phyloP scores from a whole-genome alignment of 2,329 filamentous ascomycete species.

The Hypoxylon sp. region DNA sequence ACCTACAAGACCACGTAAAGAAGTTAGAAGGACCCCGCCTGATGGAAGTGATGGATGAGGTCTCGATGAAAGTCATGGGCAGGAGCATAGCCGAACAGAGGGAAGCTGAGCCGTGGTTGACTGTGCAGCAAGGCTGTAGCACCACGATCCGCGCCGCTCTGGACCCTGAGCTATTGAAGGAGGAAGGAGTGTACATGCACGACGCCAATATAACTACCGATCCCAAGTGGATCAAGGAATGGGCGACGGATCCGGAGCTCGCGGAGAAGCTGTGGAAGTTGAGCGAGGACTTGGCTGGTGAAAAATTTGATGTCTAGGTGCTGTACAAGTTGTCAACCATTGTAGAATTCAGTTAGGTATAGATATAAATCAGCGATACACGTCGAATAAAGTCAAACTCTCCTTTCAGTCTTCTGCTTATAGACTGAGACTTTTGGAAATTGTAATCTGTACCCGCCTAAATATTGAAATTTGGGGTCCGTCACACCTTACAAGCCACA shows the following conservation, averaged over 20 bases:
- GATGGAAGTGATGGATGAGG: slow-evolving; percentile 43
- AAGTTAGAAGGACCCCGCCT: slow-evolving; percentile 26
- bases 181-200: slow-evolving; percentile 52
- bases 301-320: slow-evolving; percentile 51
- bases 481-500: slow-evolving; percentile 26
- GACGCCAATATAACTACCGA: slow-evolving; percentile 54
- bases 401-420: not conserved
- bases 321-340: not conserved
- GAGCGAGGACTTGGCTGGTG: slow-evolving; percentile 56
- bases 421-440: not conserved
- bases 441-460: no score
- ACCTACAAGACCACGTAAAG: slow-evolving; percentile 42
- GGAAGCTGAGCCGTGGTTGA: slow-evolving; percentile 48
- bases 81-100: slow-evolving; percentile 44
- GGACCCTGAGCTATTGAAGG: slow-evolving; percentile 55
- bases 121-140: slow-evolving; percentile 57
- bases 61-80: slow-evolving; percentile 45
- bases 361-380: not conserved
- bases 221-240: slow-evolving; percentile 47
- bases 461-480: not conserved
- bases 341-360: not conserved
- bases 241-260: slow-evolving; percentile 54
- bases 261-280: slow-evolving; percentile 56
- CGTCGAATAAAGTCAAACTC: not conserved
- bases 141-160: slow-evolving; percentile 60